A percentile compares a stretch with the other conserved stretches of the same genome.
Evolutionary conservation across 441 rosid genomes (phyloP).

Genomic region (Populus hybrid): DNA sequence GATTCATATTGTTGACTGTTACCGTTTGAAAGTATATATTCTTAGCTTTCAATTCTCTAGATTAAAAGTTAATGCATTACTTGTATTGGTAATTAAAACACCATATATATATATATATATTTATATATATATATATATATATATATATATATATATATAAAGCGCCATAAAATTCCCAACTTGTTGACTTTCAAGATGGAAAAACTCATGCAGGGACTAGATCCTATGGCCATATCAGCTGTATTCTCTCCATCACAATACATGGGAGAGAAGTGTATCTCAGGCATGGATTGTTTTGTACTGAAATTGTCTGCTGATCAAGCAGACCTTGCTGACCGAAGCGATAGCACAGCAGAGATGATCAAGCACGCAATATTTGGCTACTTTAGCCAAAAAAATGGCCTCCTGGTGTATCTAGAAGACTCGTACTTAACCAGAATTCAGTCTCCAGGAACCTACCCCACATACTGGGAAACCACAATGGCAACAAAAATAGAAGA

Average conservation of each 20-base stretch:
- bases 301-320: constrained; percentile 74
- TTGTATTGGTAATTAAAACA: no score
- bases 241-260: constrained; percentile 73
- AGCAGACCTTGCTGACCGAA: constrained; percentile 58
- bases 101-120: no score
- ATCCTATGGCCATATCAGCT: constrained; percentile 75
- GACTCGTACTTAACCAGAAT: constrained; percentile 85
- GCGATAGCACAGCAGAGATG: constrained; percentile 86
- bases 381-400: constrained; percentile 89
- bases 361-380: constrained; percentile 82
- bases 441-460: constrained; percentile 68
- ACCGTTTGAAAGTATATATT: no score
- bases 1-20: no score
- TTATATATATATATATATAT: no score
- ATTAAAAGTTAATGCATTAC: no score
- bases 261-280: constrained; percentile 75
- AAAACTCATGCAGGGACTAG: constrained; percentile 60
- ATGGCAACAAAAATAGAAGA: constrained; percentile 71
- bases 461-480: constrained; percentile 94
- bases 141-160: no score
- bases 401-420: constrained; percentile 71
- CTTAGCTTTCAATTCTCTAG: no score
- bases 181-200: background rate
- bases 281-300: constrained; percentile 67
- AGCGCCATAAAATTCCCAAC: background rate